phyloP scores from a whole-genome alignment of 2,329 filamentous ascomycete species.

The Aspergillus sp. region DNA sequence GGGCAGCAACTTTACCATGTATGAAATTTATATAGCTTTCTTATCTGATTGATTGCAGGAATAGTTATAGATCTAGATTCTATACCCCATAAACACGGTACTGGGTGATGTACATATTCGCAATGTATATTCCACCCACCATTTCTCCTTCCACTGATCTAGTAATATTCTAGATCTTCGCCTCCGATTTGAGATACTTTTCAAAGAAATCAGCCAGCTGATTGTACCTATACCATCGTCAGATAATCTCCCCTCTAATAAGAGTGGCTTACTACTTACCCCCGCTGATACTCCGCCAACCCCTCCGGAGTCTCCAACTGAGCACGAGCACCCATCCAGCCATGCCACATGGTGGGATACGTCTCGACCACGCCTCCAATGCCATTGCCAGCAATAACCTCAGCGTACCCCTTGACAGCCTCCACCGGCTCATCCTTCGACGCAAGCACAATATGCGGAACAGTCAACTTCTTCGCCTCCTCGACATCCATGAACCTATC shows the following conservation, averaged over 20 bases:
- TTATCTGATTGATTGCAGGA: too few relatives aligned
- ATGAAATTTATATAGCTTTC: too few relatives aligned
- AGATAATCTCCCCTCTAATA: neutral
- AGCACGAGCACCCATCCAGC: constrained; percentile 71
- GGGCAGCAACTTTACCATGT: too few relatives aligned
- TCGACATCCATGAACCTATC: constrained; percentile 50
- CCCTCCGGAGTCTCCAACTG: constrained; percentile 55
- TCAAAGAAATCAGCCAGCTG: constrained; percentile 30
- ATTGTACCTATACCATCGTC: constrained; percentile 14
- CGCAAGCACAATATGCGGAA: constrained; percentile 65
- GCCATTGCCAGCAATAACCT: constrained; percentile 51
- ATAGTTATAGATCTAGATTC: fast-evolving
- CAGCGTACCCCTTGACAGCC: constrained; percentile 55
- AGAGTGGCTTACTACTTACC: too few relatives aligned
- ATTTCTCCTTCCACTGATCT: too few relatives aligned
- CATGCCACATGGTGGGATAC: constrained; percentile 69
- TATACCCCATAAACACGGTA: too few relatives aligned
- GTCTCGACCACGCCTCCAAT: constrained; percentile 63
- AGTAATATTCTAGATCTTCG: neutral
- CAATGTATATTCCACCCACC: too few relatives aligned
- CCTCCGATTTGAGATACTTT: constrained; percentile 16
- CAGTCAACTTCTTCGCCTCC: constrained; percentile 62
- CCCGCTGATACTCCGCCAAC: constrained; percentile 63
- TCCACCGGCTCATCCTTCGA: constrained; percentile 65
- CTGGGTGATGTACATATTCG: too few relatives aligned